phyloP scores from a whole-genome alignment of 2,329 filamentous ascomycete genomes.

The Colletotrichum sp. region DNA sequence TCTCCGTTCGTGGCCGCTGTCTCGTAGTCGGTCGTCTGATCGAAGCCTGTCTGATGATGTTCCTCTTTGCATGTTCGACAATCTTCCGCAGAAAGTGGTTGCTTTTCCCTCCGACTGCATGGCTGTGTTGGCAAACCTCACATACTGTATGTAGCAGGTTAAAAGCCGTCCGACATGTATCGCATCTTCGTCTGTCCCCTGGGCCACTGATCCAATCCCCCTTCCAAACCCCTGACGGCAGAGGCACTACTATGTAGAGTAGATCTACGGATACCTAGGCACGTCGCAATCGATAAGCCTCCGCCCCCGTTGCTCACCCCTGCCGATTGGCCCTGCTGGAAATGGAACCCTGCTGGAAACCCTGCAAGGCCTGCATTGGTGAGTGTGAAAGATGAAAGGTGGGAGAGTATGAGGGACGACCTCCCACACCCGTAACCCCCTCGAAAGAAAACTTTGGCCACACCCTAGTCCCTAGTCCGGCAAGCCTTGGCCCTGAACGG shows the following conservation, averaged over 20 bases:
- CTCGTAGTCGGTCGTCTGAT: not conserved
- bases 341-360: not conserved
- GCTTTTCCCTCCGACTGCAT: not conserved
- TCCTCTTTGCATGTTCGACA: not conserved
- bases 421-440: not conserved
- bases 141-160: not conserved
- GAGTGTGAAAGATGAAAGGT: not conserved
- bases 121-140: not conserved
- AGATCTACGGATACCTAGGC: not conserved
- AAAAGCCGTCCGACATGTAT: not conserved
- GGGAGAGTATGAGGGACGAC: not conserved
- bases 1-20: not conserved
- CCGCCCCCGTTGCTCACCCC: not conserved
- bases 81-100: not conserved
- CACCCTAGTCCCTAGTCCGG: conserved; percentile 5
- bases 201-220: not conserved
- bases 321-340: conserved; percentile 5
- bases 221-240: not conserved
- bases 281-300: conserved; percentile 11
- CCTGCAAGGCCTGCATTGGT: not conserved
- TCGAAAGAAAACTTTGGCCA: conserved; percentile 7
- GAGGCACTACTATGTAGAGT: not conserved
- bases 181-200: not conserved
- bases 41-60: not conserved
- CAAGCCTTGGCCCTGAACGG: conserved; percentile 5